Conservation (phyloP, 2,329 filamentous ascomycete species). For the Cephalotrichum gorgonifer region DNA sequence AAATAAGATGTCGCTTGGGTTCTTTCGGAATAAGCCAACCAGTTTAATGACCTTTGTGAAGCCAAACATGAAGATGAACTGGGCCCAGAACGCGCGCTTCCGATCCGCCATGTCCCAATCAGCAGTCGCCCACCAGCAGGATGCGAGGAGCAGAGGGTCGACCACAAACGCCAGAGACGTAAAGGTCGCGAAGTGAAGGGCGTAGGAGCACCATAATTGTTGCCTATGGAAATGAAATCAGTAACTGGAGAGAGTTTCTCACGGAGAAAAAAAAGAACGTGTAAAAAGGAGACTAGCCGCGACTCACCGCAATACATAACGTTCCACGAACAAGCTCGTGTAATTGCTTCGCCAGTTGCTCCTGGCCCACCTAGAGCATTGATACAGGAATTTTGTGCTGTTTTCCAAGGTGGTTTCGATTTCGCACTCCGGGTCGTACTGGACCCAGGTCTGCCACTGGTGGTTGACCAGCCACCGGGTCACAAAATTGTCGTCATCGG, state of each 20-base stretch:
- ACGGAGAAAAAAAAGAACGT: constrained; percentile 6
- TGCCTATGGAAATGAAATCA: constrained; percentile 42
- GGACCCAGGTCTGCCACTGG: constrained; percentile 88
- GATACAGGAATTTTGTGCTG: constrained; percentile 78
- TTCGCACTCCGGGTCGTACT: constrained; percentile 85
- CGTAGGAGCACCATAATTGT: constrained; percentile 89
- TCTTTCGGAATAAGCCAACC: constrained; percentile 72
- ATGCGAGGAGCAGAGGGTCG: constrained; percentile 62
- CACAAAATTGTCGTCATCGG: constrained; percentile 97
- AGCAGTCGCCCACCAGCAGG: constrained; percentile 59
- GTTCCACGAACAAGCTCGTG: constrained; percentile 76
- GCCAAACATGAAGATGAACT: constrained; percentile 64
- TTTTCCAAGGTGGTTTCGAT: constrained; percentile 90
- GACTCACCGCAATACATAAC: constrained; percentile 79
- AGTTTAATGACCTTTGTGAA: constrained; percentile 90
- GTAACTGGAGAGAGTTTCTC: background rate
- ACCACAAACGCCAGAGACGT: constrained; percentile 76
- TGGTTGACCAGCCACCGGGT: constrained; percentile 91
- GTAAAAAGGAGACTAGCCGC: constrained; percentile 4
- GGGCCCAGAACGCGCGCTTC: constrained; percentile 44
- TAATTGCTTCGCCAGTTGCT: constrained; percentile 98
- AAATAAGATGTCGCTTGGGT: constrained; percentile 70
- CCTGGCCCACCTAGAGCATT: constrained; percentile 89
- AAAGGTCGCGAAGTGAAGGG: constrained; percentile 84
- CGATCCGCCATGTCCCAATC: constrained; percentile 44